phyloP scores from a whole-genome alignment of 2,329 filamentous ascomycete species.

The Kalmusia sp. region DNA sequence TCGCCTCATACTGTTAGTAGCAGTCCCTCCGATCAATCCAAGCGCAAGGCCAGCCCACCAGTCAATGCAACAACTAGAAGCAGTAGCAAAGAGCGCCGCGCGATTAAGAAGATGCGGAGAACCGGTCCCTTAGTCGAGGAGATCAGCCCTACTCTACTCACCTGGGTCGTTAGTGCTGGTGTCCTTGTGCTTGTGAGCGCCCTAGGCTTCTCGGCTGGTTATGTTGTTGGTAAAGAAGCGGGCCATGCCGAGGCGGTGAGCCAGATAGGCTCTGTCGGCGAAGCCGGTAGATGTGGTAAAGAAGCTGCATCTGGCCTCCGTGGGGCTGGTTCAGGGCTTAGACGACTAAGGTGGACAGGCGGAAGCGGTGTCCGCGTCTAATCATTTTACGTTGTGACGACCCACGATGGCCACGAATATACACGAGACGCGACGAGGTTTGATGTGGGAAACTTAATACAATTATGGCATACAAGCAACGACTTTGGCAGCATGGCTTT shows the following conservation, averaged over 20 bases:
- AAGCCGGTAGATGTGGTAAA: constrained; percentile 42
- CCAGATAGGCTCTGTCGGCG: constrained; percentile 35
- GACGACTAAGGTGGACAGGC: constrained; percentile 41
- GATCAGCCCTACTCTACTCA: constrained; percentile 67
- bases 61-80: constrained; percentile 41
- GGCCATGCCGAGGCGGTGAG: constrained; percentile 58
- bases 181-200: constrained; percentile 70
- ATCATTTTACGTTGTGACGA: constrained; percentile 7
- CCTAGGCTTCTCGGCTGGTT: constrained; percentile 70
- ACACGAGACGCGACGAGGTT: not conserved
- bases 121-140: constrained; percentile 44
- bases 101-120: constrained; percentile 52
- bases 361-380: constrained; percentile 29
- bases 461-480: not conserved
- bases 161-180: constrained; percentile 70
- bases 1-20: constrained; percentile 35
- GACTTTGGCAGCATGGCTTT: not conserved
- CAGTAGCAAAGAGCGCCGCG: constrained; percentile 53
- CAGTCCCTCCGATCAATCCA: constrained; percentile 47
- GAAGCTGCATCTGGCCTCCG: constrained; percentile 37
- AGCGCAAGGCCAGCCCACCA: constrained; percentile 53
- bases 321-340: constrained; percentile 37
- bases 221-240: constrained; percentile 66
- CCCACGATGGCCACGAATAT: not conserved
- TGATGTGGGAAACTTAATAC: constrained; percentile 3